Base-by-base conservation (phyloP, 2,329 filamentous ascomycete genomes). In the Talaromyces sp. region DNA sequence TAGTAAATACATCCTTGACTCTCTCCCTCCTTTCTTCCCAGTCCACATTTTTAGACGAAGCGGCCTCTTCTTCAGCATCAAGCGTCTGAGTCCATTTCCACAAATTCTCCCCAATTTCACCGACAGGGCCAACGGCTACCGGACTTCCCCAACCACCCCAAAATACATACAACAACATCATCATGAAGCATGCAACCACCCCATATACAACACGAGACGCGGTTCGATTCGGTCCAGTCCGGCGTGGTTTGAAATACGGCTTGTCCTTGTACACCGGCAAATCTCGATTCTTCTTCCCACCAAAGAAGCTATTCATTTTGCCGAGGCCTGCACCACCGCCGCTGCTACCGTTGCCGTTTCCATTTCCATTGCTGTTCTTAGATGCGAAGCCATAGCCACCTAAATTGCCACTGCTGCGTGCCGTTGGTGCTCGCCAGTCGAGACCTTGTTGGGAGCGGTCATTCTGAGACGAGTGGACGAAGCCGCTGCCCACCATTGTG, bases 251-350 rank as follows among this genome's bases (percentile, higher is more conserved):
- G 65, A 78, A 81, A 75, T 91, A 95, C n/a, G 95, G 95, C 78
- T 99, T 99, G 80, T 99, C 95, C 80, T 99, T 99, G 82, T 99
- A 99, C 90, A 98, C 93, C 54, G 95, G 95, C 68, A 99, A 81
- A 65, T 87, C 82, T 79, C 85, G 82, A 57, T 84, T 50, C 17
- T 49, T 54, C 10, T 57, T 81, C 59, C 79, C 78, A 43, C 88
- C 86, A 68, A 93, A 88, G 67, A 93, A 84, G 66, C 83, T 84
- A 60, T 85, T 85, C 41, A 92, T 82, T 67, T 85, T 87, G 70
- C 86, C 85, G 58, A 61, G 89, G 82, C 45, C 92, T 31, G 39
- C 56, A 33, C 39, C 35, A 25, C 56, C 33, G 22, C 11, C 52
- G 17, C 27, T 54, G 31, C 50, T 8, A 10, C 19, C 82, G 57